Evolutionary conservation across 2,329 filamentous ascomycete genomes (phyloP).

Genomic region (Blastomyces silverae): DNA sequence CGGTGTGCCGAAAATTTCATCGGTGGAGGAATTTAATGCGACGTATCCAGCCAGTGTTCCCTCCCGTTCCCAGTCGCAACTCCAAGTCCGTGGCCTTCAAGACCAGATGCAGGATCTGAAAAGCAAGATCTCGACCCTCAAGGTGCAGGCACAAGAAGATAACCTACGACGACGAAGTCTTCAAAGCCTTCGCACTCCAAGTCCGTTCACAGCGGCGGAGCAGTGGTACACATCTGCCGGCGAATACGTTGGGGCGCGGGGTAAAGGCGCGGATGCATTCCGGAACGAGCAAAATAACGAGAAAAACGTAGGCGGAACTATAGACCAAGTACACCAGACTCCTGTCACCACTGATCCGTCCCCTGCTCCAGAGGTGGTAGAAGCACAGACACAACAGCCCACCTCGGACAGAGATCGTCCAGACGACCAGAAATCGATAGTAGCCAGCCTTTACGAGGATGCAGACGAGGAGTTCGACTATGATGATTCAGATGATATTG

Average conservation of each 20-base stretch:
- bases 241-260: slow-evolving; percentile 31
- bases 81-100: slow-evolving; percentile 66
- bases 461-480: slow-evolving; percentile 37
- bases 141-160: slow-evolving; percentile 71
- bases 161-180: slow-evolving; percentile 69
- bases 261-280: slow-evolving; percentile 19
- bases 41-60: slow-evolving; percentile 43
- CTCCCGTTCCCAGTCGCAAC: slow-evolving; percentile 62
- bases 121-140: slow-evolving; percentile 72
- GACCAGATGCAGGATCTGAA: slow-evolving; percentile 82
- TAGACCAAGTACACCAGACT: neutral
- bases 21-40: slow-evolving; percentile 33
- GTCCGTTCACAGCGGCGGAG: slow-evolving; percentile 70
- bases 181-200: slow-evolving; percentile 66
- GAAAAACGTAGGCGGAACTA: slow-evolving; percentile 9
- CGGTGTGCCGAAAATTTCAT: slow-evolving; percentile 24
- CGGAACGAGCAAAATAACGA: neutral
- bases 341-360: neutral
- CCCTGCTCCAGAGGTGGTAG: neutral
- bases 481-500: slow-evolving; percentile 46
- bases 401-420: neutral
- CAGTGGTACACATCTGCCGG: slow-evolving; percentile 46
- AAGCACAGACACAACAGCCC: neutral
- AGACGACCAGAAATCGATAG: slow-evolving; percentile 29
- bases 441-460: slow-evolving; percentile 40